Base-by-base conservation (phyloP, 2,329 filamentous ascomycete species). In the Alternaria atra region DNA sequence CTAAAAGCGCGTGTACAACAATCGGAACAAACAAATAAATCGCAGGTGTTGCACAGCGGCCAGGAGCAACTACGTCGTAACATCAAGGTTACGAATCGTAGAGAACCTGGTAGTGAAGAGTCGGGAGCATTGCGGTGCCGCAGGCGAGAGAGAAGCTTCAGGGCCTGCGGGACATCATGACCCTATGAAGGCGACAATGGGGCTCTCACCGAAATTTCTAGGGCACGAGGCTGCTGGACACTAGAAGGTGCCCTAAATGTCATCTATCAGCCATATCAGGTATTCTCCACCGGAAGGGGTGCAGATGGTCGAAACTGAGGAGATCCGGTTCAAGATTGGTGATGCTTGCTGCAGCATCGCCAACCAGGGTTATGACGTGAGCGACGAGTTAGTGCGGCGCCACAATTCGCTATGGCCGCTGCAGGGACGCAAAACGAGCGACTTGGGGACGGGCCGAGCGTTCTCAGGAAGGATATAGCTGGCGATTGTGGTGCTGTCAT, bases 51-150 rank as follows among this genome's bases (percentile, higher is more conserved):
- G 65, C 66, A 71, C 63, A 63, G 60, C 40, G 73, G 73, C 73
- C 72, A 75, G 61, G 72, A 72, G 55, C 64, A 66, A 59, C 73
- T 72, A 64, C 73, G 73, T 57, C 71, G 72, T 58, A 75, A 69
- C 72, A 74, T 75, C 58, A 71, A 73, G 60, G 64, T 68, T 60
- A 58, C 51, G 52, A 35, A 39, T 61, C 63, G 67, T 63, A 52
- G 48, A 58, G 61, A 56, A 58, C 64, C 56, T 42, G 30, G 61
- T 58, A 46, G 39, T 53, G 52, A 55, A 62, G 59, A 43, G 34
- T 53, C 52, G 53, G 52, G 63, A 60, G 64, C 70, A 73, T 71
- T 58, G 63, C 64, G 50, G 61, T 65, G 58, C 64, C 61, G 64
- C 61, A 58, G 47, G 60, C 61, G 61, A 55, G 61, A 51, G 48